Percentiles rank a stretch among this genome's conserved stretches.
phyloP scores from a whole-genome alignment of 1,284 basidiomycete species.

The Golubevia pallescens region DNA sequence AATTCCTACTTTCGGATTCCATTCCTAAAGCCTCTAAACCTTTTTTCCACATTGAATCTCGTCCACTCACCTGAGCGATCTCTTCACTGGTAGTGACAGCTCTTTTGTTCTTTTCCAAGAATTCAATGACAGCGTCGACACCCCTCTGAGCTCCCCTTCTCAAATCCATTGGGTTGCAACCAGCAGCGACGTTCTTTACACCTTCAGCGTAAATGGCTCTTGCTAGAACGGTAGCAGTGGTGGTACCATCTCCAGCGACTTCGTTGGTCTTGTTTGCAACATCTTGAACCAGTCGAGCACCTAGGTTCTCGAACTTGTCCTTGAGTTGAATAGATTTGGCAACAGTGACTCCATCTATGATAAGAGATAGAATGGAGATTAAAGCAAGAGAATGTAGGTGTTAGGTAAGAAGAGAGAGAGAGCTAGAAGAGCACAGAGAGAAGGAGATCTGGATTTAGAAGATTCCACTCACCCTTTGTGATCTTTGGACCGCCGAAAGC shows the following conservation, averaged over 20 bases:
- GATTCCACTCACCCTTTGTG: slow-evolving; percentile 65
- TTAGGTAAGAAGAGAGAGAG: too few relatives aligned
- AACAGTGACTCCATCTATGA: slow-evolving; percentile 89
- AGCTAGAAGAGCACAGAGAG: too few relatives aligned
- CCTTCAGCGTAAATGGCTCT: slow-evolving; percentile 97
- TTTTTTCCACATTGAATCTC: too few relatives aligned
- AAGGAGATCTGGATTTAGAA: too few relatives aligned
- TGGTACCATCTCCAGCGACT: slow-evolving; percentile 95
- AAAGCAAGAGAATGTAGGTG: too few relatives aligned
- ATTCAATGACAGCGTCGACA: slow-evolving; percentile 91
- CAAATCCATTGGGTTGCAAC: slow-evolving; percentile 99
- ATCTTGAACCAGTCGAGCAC: slow-evolving; percentile 70
- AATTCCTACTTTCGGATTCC: too few relatives aligned
- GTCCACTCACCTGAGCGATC: slow-evolving; percentile 75
- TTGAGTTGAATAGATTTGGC: slow-evolving; percentile 92
- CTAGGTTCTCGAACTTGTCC: slow-evolving; percentile 99
- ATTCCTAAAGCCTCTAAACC: too few relatives aligned
- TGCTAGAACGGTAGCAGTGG: slow-evolving; percentile 94
- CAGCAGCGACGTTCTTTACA: slow-evolving; percentile 98
- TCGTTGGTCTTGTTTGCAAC: slow-evolving; percentile 92
- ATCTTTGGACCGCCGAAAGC: slow-evolving; percentile 96
- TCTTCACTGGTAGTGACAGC: slow-evolving; percentile 95
- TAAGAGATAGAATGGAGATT: slow-evolving; percentile 5
- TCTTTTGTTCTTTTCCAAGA: slow-evolving; percentile 86
- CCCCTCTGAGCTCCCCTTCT: slow-evolving; percentile 94